Conservation (phyloP, 306 rosid genomes). For the Spatholobus suberectus region DNA sequence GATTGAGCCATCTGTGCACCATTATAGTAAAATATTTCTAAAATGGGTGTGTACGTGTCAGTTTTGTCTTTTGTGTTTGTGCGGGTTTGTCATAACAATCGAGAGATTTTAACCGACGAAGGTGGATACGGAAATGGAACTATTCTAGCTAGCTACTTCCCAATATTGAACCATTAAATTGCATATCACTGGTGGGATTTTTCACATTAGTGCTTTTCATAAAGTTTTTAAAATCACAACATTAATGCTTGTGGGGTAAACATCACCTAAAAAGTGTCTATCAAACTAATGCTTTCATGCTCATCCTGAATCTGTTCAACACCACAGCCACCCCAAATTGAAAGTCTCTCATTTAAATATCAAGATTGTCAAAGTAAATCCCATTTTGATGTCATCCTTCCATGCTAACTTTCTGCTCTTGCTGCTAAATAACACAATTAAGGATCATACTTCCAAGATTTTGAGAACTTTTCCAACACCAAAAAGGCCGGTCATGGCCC, state of each 20-base stretch:
- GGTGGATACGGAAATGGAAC: conserved; percentile 47
- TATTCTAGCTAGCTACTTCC: conserved; percentile 22
- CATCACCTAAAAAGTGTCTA: conserved; percentile 33
- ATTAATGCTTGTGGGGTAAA: conserved; percentile 6
- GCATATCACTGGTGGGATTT: conserved; percentile 36
- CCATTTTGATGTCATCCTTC: conserved; percentile 22
- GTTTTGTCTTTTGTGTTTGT: conserved; percentile 34
- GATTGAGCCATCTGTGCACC: conserved; percentile 36
- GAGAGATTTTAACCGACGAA: conserved; percentile 49
- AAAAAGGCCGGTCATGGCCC: neutral
- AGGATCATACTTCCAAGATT: neutral
- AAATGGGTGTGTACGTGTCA: conserved; percentile 43
- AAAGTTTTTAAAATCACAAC: neutral
- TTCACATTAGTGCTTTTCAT: conserved; percentile 41
- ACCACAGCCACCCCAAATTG: neutral
- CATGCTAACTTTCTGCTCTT: neutral
- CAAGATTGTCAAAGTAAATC: neutral
- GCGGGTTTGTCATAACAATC: conserved; percentile 8
- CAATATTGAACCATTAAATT: conserved; percentile 14
- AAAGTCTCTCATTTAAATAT: conserved; percentile 3
- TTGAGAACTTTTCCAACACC: conserved; percentile 9
- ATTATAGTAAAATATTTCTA: conserved; percentile 19
- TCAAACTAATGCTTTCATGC: conserved; percentile 32
- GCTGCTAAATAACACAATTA: neutral
- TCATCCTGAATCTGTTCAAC: conserved; percentile 25